A percentile compares a stretch with the other conserved stretches of the same genome.
Conservation (phyloP, 306 rosid genomes). For the Castanopsis chinensis region DNA sequence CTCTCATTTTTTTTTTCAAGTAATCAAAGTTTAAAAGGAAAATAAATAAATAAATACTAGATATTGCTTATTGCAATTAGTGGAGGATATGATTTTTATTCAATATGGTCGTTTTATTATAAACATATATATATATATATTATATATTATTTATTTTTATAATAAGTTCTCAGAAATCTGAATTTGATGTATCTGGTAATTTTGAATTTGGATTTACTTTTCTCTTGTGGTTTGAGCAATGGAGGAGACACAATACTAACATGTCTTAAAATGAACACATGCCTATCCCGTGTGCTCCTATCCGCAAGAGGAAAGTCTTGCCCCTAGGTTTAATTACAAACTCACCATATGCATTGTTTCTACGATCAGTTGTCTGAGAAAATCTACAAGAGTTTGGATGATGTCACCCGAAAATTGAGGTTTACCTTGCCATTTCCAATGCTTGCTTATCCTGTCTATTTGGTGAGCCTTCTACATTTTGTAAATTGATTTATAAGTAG, state of each 20-base stretch:
- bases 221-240: no score
- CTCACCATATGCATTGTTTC: neutral
- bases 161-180: slow-evolving; percentile 64
- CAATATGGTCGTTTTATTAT: neutral
- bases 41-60: no score
- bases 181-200: no score
- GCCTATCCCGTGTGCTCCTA: fast-evolving
- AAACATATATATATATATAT: neutral
- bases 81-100: no score
- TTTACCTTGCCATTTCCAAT: slow-evolving; percentile 83
- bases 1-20: neutral
- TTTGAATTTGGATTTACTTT: no score
- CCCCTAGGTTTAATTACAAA: neutral
- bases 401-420: slow-evolving; percentile 47
- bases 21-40: no score
- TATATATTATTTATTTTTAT: neutral
- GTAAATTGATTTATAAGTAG: neutral
- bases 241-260: no score
- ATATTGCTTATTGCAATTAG: no score
- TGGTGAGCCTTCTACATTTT: slow-evolving; percentile 50
- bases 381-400: slow-evolving; percentile 55
- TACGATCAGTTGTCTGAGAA: slow-evolving; percentile 63
- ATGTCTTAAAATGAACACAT: no score
- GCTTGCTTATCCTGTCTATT: slow-evolving; percentile 93
- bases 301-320: fast-evolving